Conservation (phyloP, 768 basidiomycete species). For the Tylopilus intermedius region DNA sequence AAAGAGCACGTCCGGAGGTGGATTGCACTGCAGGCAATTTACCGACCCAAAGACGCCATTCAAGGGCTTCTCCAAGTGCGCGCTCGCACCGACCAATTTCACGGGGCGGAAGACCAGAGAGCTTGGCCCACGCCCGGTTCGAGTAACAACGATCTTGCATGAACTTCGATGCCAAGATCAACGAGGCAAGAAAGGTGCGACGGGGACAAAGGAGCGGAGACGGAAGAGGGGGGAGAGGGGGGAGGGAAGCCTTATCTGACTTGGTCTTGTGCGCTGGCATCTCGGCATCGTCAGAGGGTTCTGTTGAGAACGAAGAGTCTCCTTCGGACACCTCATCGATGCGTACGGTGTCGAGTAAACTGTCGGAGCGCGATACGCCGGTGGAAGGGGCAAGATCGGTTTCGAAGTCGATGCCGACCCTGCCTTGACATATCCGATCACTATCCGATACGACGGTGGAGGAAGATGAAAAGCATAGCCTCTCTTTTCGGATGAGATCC, state of each 20-base stretch:
- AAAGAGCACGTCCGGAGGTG: conserved; percentile 35
- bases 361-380: conserved; percentile 16
- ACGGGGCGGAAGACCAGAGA: conserved; percentile 78
- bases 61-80: conserved; percentile 78
- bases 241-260: conserved; percentile 17
- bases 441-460: conserved; percentile 39
- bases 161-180: conserved; percentile 90
- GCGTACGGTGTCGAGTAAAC: conserved; percentile 42
- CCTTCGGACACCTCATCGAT: conserved; percentile 28
- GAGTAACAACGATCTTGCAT: conserved; percentile 92
- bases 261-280: conserved; percentile 9
- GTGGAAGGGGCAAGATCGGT: conserved; percentile 23
- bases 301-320: conserved; percentile 16
- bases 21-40: conserved; percentile 46
- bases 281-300: conserved; percentile 14
- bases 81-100: conserved; percentile 90
- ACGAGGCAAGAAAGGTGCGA: conserved; percentile 79
- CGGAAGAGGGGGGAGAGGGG: conserved; percentile 47
- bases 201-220: conserved; percentile 85
- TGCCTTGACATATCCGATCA: conserved; percentile 39
- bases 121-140: conserved; percentile 90
- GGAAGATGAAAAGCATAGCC: conserved; percentile 37
- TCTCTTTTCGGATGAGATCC: conserved; percentile 52
- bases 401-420: conserved; percentile 41
- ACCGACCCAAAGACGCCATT: conserved; percentile 92